phyloP scores from a whole-genome alignment of 768 basidiomycete species.

The Albatrellus ellisii region DNA sequence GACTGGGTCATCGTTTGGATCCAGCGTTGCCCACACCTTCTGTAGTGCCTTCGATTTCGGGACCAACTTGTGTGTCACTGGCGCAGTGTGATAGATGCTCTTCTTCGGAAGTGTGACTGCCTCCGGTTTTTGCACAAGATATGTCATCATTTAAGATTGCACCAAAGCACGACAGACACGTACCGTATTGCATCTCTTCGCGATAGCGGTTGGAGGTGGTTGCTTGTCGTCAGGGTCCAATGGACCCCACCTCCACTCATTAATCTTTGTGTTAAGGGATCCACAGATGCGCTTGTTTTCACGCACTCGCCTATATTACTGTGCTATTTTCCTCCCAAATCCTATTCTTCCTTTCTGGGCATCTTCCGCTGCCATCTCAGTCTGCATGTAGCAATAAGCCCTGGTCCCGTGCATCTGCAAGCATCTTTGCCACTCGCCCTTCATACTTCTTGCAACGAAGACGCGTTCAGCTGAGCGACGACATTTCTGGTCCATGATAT shows the following conservation, averaged over 20 bases:
- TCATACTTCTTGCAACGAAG: conserved; percentile 31
- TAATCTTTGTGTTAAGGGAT: no score
- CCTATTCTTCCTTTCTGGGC: background rate
- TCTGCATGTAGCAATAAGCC: conserved; percentile 23
- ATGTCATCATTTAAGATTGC: no score
- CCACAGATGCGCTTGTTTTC: background rate
- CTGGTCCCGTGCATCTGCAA: conserved; percentile 32
- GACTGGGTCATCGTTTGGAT: conserved; percentile 32
- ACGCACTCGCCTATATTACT: no score
- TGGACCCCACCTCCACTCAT: conserved; percentile 38
- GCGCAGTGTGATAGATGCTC: conserved; percentile 41
- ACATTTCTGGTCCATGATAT: conserved; percentile 47
- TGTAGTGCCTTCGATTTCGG: conserved; percentile 34
- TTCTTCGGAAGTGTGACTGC: conserved; percentile 42
- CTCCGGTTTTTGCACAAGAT: conserved; percentile 28
- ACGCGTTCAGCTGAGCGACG: conserved; percentile 27
- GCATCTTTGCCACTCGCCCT: conserved; percentile 29
- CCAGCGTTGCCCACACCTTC: conserved; percentile 33
- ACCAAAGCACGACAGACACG: conserved; percentile 9
- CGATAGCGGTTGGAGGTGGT: conserved; percentile 63
- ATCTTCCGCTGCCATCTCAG: background rate
- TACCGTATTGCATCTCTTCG: conserved; percentile 54
- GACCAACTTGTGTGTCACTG: conserved; percentile 36
- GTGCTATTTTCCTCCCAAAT: background rate
- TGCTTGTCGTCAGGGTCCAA: conserved; percentile 50